These are phyloP conservation scores for Ophiostoma himal-ulmi DNA, from an alignment of 2,329 filamentous ascomycete species.

Conservation along the genomic window DNA sequence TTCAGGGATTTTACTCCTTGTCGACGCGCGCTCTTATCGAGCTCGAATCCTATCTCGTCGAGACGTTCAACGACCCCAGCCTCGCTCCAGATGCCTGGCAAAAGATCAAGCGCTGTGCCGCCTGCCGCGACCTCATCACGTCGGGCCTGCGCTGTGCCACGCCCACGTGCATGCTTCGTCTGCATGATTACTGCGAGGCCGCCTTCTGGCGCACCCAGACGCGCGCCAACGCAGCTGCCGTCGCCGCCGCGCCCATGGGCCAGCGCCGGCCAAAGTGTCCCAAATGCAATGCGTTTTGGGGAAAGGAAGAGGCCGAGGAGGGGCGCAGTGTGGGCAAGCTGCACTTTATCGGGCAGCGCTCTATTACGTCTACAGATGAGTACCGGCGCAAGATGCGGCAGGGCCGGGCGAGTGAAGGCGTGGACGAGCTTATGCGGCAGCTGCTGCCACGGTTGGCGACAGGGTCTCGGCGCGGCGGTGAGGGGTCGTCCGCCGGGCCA, in stretches of 20 bases:
- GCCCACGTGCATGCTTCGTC: constrained; percentile 58
- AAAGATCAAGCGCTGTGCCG: constrained; percentile 79
- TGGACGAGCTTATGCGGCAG: constrained; percentile 34
- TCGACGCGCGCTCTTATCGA: constrained; percentile 78
- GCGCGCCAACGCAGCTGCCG: constrained; percentile 47
- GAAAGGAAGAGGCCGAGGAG: constrained; percentile 15
- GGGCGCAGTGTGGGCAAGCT: constrained; percentile 25
- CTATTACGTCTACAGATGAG: constrained; percentile 49
- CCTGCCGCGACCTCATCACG: constrained; percentile 86
- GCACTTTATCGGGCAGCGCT: constrained; percentile 51
- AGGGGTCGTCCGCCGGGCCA: not conserved
- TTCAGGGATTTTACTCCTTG: constrained; percentile 66
- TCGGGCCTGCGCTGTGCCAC: constrained; percentile 70
- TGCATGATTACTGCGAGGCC: constrained; percentile 72
- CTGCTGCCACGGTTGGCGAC: constrained; percentile 21
- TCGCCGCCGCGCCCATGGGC: constrained; percentile 42
- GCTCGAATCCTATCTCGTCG: constrained; percentile 74
- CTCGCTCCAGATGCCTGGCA: constrained; percentile 50
- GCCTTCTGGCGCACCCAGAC: constrained; percentile 61
- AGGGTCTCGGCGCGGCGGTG: not conserved
- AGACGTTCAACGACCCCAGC: constrained; percentile 72
- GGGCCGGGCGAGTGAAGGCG: constrained; percentile 34
- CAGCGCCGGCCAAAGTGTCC: constrained; percentile 60
- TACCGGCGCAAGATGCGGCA: constrained; percentile 42
- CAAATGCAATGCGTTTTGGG: constrained; percentile 50